Base-by-base conservation (phyloP, 148 eudicot genomes). In the Selenicereus undatus region DNA sequence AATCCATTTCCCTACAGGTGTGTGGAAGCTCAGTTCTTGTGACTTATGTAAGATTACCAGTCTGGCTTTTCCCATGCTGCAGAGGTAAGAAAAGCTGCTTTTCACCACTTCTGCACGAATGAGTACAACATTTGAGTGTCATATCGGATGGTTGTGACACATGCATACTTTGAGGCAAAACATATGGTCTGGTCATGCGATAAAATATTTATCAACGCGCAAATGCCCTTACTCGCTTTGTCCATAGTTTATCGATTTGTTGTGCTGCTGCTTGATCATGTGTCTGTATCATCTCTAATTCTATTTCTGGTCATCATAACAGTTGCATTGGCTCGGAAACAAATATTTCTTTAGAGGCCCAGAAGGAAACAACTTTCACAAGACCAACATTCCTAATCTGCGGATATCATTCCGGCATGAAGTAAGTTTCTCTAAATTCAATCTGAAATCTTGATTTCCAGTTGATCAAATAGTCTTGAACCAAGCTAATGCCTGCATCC, bases 21-120 rank as follows among this genome's bases (percentile, higher is more conserved):
- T 32, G 27, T 90, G 97, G 97, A 92, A 92, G 88, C 89, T 92
- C 78, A 90, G 91, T 86, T 86, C 97, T 35, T 92, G 93, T 60
- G 97, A 92, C 82, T 83, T 92, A 74, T 92, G 97, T 84, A 93
- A 92, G 89, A 87, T 92, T 89, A 90, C 78, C 93, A 90, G 81
- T 92, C 97, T 78, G 97, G 97, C 66, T 92, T 92, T 87, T 87
- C 91, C 39, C 96, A 92, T 87, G 88, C 91, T 26, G 91, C 89
- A 27, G 90, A 92, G 96, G 96, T 92, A 10, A 45, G 9, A 32
- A 45, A 45, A 10, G 9, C 50, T 45, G 50, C 50, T 10, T 10
- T 45, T 45, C 50, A 32, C 32, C 32, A 1, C 32, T 32, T 32
- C 32, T 32, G 32, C 2, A 32, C 32, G 32, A 32, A 32, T 32